Evolutionary conservation across 2,329 filamentous ascomycete genomes (phyloP).

Genomic region (Sporothrix schenckii): DNA sequence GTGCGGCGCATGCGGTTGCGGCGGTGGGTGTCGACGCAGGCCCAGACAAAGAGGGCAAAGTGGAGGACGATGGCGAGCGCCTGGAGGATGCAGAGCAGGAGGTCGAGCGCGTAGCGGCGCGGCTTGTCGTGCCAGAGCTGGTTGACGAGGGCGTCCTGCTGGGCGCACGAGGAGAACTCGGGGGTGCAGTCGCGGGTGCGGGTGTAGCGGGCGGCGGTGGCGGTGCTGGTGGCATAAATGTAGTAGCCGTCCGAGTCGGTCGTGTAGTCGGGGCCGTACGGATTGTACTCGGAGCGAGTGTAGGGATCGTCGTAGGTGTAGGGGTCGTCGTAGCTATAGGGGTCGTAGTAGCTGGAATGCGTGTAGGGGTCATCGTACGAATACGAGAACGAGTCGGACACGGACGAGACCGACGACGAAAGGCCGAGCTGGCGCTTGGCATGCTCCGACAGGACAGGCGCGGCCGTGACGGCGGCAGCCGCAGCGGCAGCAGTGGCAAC

Average conservation of each 20-base stretch:
- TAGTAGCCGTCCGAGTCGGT: conserved; percentile 14
- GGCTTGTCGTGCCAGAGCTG: conserved; percentile 20
- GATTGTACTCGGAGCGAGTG: neutral
- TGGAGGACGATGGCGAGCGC: conserved; percentile 52
- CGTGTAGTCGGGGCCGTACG: neutral
- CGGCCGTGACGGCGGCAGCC: conserved; percentile 13
- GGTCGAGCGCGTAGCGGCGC: conserved; percentile 1
- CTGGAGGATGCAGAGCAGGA: conserved; percentile 41
- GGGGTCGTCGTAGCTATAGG: neutral
- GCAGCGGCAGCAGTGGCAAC: neutral
- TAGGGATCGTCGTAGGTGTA: conserved; percentile 12
- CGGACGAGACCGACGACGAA: neutral
- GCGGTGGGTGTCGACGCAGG: conserved; percentile 36
- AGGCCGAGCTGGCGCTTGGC: conserved; percentile 2
- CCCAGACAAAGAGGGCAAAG: conserved; percentile 36
- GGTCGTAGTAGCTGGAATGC: neutral
- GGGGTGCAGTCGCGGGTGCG: conserved; percentile 26
- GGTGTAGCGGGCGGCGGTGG: conserved; percentile 18
- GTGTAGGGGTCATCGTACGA: conserved; percentile 17
- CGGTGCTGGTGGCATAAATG: neutral
- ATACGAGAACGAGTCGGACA: conserved; percentile 4
- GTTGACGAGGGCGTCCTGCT: conserved; percentile 35
- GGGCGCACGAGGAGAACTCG: conserved; percentile 31
- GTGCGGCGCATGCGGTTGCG: conserved; percentile 12
- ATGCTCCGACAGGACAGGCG: neutral